Evolutionary conservation across 2,329 filamentous ascomycete species (phyloP), one percentile per base, ranked within the genome.

Genomic region (Colletotrichum euphorbiae): DNA sequence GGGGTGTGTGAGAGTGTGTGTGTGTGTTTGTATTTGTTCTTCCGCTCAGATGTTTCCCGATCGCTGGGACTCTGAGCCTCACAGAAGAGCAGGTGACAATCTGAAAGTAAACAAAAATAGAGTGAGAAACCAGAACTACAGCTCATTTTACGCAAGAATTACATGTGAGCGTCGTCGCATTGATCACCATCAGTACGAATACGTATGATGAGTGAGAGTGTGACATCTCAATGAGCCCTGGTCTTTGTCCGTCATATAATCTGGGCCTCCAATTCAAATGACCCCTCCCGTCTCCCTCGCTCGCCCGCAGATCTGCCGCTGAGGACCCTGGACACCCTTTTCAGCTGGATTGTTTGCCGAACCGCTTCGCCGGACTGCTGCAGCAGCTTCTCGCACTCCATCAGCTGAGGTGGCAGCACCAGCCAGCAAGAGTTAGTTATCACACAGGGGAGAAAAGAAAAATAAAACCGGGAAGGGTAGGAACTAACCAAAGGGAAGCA

Each of bases 301-400:
- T 42, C 50, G 40, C 5, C 28, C 50, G 60, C 55, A 60, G 61
- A 69, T 66, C 66, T 69, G 66, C 62, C 66, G 66, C 54, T 31
- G 48, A 55, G 61, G 54, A 65, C 62, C 61, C 66, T 69, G 55
- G 55, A 60, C 54, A 38, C 28, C 28, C 28, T 28, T 36, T 54
- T 19, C 51, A 38, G 51, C 51, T 54, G 31, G 33, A n/a, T 54
- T 40, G 51, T 13, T 40, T 24, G 40, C 33, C 55, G 38, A 38
- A 60, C 43, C 43, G 43, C 57, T 46, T 31, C 51, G 36, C 9
- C 36, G 36, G 36, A 8, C 13, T 13, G 33, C 51, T 54, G 51
- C 38, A 54, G 38, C 33, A 28, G 28, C 51, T n/a, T 40, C 13
- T 54, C 33, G 33, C 19, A n/a, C 40, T 24, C n/a, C 21, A 24